phyloP scores from a whole-genome alignment of 306 rosid species.

The Rosa rugosa region DNA sequence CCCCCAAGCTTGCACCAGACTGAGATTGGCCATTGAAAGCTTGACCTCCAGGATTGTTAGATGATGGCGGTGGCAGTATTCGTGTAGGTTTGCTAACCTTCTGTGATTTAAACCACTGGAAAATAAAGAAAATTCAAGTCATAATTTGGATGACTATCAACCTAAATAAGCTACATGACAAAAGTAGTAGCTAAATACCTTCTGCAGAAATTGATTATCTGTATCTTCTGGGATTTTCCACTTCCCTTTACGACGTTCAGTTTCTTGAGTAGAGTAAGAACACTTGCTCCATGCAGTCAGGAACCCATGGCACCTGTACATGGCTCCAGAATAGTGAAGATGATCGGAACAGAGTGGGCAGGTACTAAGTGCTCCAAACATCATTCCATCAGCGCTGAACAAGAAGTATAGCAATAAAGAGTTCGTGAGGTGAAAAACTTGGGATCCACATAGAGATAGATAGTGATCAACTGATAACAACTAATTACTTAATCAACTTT shows the following conservation, averaged over 20 bases:
- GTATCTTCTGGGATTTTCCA: slow-evolving; percentile 89
- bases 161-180: slow-evolving; percentile 8
- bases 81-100: slow-evolving; percentile 67
- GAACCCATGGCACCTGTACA: slow-evolving; percentile 78
- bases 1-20: slow-evolving; percentile 58
- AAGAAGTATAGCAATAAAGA: slow-evolving; percentile 17
- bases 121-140: slow-evolving; percentile 29
- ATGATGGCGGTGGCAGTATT: slow-evolving; percentile 56
- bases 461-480: background rate
- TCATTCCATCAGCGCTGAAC: slow-evolving; percentile 90
- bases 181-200: slow-evolving; percentile 45
- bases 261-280: slow-evolving; percentile 70
- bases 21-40: slow-evolving; percentile 45
- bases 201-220: slow-evolving; percentile 61
- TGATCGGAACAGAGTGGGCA: slow-evolving; percentile 78
- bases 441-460: background rate
- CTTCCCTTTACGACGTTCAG: slow-evolving; percentile 63
- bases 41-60: slow-evolving; percentile 48
- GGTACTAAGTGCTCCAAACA: slow-evolving; percentile 84
- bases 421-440: slow-evolving; percentile 1
- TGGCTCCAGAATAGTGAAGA: slow-evolving; percentile 78
- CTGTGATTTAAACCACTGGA: slow-evolving; percentile 95
- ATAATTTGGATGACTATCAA: slow-evolving; percentile 12
- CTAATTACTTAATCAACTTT: background rate
- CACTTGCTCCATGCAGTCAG: slow-evolving; percentile 90